phyloP scores from a whole-genome alignment of 2,329 filamentous ascomycete genomes.

The Venturia effusa region DNA sequence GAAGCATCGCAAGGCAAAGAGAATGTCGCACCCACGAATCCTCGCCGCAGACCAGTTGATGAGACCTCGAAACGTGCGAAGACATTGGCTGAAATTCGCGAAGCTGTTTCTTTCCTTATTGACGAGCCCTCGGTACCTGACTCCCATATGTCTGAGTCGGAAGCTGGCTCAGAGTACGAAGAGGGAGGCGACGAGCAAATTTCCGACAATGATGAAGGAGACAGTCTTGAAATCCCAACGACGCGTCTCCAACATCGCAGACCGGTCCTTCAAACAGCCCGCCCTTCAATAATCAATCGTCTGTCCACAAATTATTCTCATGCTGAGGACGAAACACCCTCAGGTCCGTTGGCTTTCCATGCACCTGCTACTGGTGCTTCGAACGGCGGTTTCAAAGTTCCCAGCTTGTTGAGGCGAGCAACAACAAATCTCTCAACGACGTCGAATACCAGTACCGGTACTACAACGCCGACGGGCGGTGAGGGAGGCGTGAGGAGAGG shows the following conservation, averaged over 20 bases:
- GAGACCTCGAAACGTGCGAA: constrained; percentile 50
- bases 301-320: constrained; percentile 54
- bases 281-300: constrained; percentile 54
- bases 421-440: constrained; percentile 43
- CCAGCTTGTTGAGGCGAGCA: constrained; percentile 59
- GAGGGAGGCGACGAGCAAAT: constrained; percentile 34
- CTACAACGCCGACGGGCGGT: constrained; percentile 21
- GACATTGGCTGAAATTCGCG: constrained; percentile 68
- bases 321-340: constrained; percentile 20
- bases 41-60: constrained; percentile 47
- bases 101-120: constrained; percentile 73
- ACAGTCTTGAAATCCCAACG: constrained; percentile 13
- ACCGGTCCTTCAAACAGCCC: constrained; percentile 28
- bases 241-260: constrained; percentile 11
- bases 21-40: constrained; percentile 35
- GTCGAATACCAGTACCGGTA: constrained; percentile 31
- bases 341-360: constrained; percentile 44
- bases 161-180: constrained; percentile 28
- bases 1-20: constrained; percentile 7
- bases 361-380: constrained; percentile 29
- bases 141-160: constrained; percentile 25
- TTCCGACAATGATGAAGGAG: constrained; percentile 40
- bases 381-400: constrained; percentile 48
- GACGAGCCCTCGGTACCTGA: constrained; percentile 53
- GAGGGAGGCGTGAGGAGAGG: constrained; percentile 33